Base-by-base conservation (phyloP, 768 basidiomycete species). In the Tylopilus felleus region DNA sequence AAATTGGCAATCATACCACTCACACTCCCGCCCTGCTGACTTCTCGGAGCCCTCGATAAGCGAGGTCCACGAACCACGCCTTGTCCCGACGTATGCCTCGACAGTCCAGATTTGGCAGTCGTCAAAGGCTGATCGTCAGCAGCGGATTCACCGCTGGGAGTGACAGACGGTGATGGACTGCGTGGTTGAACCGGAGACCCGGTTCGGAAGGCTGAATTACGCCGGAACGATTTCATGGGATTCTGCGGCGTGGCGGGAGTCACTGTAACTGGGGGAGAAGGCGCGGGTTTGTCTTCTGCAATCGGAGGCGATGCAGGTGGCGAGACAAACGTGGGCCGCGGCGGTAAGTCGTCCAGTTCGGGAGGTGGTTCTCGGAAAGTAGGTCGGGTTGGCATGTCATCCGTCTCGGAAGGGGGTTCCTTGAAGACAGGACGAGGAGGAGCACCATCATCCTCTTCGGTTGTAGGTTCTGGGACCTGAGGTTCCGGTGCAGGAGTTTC, bases 301-400 rank as follows among this genome's bases (percentile, higher is more conserved):
- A 52, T 33, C 9, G 60, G 65, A 38, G 70, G 70, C 8, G 68
- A 70, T 43, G 59, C 29, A 25, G 60, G 60, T 38, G 62, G 57
- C 27, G 57, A 52, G 57, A 63, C 48, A 60, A 60, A 60, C n/a
- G 46, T 44, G 31, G 59, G 57, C 17, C 59, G 63, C 52, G 36
- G 65, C 44, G 40, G 49, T 22, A 28, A 64, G 38, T 80, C 76
- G 48, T 82, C 81, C 23, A 69, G 58, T 69, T 86, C 86, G 4
- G 82, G 81, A 23, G 82, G 80, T 8, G 85, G 86, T 50, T 84
- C 83, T 62, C 76, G 86, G 69, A 86, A 88, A 0, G 66, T 53
- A 6, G 84, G 85, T 31, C 73, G 73, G 4, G 68, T 58, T 17
- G 72, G 66, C 12, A 51, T 23, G 47, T 65, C 66, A 14, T 71